These are phyloP conservation scores for Debaryomyces robertsiae DNA, from an alignment of 1,139 yeast species.

Conservation along the genomic window DNA sequence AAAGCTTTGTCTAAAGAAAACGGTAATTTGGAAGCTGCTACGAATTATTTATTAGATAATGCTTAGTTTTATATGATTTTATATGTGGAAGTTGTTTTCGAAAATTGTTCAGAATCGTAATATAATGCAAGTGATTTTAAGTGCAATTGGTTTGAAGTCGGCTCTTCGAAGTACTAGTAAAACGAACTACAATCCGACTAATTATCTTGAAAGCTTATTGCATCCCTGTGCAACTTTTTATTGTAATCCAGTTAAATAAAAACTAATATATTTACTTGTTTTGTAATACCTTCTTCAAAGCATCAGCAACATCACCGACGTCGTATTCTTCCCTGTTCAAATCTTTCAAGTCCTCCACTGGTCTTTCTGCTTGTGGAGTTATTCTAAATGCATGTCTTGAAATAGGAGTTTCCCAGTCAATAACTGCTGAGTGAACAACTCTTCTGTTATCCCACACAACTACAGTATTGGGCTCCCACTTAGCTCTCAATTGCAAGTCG, in stretches of 20 bases:
- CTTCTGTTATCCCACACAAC: conserved; percentile 76
- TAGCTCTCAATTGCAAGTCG: conserved; percentile 44
- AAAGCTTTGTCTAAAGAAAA: conserved; percentile 68
- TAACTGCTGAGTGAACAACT: conserved; percentile 61
- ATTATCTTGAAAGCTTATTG: too few species aligned
- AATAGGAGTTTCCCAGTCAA: conserved; percentile 60
- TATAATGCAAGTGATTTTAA: too few species aligned
- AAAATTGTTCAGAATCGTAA: too few species aligned
- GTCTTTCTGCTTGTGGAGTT: conserved; percentile 63
- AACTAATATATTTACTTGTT: neutral
- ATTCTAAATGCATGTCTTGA: conserved; percentile 70
- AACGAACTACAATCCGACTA: too few species aligned
- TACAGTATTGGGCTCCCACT: conserved; percentile 53
- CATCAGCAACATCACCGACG: conserved; percentile 42
- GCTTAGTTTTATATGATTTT: conserved; percentile 35
- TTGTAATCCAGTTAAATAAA: neutral
- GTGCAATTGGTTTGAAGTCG: too few species aligned
- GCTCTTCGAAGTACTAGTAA: too few species aligned
- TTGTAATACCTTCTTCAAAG: conserved; percentile 26
- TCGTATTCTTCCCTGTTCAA: conserved; percentile 38
- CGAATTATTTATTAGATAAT: conserved; percentile 76
- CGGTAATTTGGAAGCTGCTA: conserved; percentile 83
- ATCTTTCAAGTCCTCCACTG: conserved; percentile 36
- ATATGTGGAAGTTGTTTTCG: neutral
- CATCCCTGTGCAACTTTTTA: too few species aligned